A percentile compares a stretch with the other conserved stretches of the same genome.
Evolutionary conservation across 257 asterid genomes (phyloP).

Genomic region (Scutellaria baicalensis): DNA sequence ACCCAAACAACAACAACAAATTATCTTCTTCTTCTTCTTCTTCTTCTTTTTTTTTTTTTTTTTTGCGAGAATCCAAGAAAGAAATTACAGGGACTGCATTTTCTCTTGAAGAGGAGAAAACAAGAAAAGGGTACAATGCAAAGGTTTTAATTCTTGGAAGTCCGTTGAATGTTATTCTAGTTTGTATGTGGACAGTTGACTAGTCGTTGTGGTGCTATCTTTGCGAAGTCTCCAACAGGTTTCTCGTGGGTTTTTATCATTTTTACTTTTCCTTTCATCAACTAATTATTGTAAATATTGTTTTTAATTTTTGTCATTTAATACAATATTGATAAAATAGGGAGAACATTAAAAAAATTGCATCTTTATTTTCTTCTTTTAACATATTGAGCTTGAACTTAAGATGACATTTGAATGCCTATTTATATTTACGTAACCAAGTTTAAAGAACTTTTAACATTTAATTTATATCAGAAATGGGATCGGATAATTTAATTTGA

Average conservation of each 20-base stretch:
- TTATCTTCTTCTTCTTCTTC: too few relatives aligned
- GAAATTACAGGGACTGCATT: constrained; percentile 3
- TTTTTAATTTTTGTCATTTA: too few relatives aligned
- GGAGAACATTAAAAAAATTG: too few relatives aligned
- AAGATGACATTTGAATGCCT: too few relatives aligned
- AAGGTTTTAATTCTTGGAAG: constrained; percentile 12
- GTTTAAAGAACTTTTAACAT: too few relatives aligned
- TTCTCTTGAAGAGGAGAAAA: neutral
- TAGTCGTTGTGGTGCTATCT: neutral
- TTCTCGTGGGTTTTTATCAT: neutral
- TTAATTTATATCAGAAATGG: too few relatives aligned
- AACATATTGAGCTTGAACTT: too few relatives aligned
- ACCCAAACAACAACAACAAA: neutral
- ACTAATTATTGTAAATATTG: neutral
- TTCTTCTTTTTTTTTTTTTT: neutral
- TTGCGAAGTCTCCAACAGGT: neutral
- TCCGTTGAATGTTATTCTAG: constrained; percentile 22
- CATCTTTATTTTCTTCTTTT: too few relatives aligned
- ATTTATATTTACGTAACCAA: too few relatives aligned
- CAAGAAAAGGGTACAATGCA: neutral
- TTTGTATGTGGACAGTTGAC: constrained; percentile 3
- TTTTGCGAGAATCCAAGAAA: neutral
- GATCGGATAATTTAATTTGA: too few relatives aligned
- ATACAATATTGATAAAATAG: too few relatives aligned
- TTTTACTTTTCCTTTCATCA: neutral